Base-by-base conservation (phyloP, 768 basidiomycete species). In the Auricularia auricula-judae region DNA sequence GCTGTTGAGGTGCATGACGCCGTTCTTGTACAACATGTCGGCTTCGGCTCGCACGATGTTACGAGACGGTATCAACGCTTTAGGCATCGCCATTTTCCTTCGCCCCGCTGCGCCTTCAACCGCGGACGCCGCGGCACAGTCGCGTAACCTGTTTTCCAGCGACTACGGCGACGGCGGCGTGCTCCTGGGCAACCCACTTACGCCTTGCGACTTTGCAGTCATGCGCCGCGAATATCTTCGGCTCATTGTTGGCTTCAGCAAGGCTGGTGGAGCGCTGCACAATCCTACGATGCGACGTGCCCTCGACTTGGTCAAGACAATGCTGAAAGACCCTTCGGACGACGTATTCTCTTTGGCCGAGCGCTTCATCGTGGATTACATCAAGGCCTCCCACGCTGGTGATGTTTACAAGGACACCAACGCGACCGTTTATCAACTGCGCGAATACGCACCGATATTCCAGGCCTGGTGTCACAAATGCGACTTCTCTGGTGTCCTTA, bases 191-290 rank as follows among this genome's bases (percentile, higher is more conserved):
- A 80, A 80, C 58, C 77, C 81, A 8, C 79, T 79, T 65, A 68
- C 75, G 3, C 78, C 84, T 1, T 84, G 85, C 69, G 82, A 88
- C 70, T 70, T 82, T 5, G 73, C 74, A 23, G 73, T 76, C 7
- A 87, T 91, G 83, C 79, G 86, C 23, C 70, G 84, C 59, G 87
- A 90, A 67, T 90, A 84, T 71, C 77, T 91, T 4, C 75, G 63
- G 2, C 66, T 72, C 7, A 53, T 73, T 4, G 63, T 65, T 16
- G 66, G 66, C 11, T 73, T 65, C 62, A 66, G 61, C 16, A 53
- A 63, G 29, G 68, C 66, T 10, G 72, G 71, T 23, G 71, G 71
- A 3, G 58, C 66, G 7, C 65, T 70, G 16, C 44, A 64, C 3
- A 42, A 59, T 1, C 47, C 64, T 18, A 66, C 68, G 5, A 62